These are phyloP conservation scores for Auriscalpium microsporum DNA, from an alignment of 768 basidiomycete species.

Conservation along the genomic window DNA sequence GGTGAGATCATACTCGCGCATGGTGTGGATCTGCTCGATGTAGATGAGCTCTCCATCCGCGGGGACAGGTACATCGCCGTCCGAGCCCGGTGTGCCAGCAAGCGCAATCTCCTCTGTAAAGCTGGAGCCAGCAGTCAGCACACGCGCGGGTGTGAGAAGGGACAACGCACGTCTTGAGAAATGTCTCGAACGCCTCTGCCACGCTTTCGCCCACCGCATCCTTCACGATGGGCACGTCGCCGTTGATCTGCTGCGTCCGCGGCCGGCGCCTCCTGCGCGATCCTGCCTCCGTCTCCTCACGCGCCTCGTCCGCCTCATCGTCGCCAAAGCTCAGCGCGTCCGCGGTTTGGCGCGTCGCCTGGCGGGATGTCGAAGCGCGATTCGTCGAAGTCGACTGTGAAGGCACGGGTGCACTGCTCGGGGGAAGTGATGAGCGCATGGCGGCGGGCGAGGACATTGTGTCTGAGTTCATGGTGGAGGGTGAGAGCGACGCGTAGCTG, in stretches of 20 bases:
- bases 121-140: conserved; percentile 32
- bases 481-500: conserved; percentile 9
- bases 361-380: conserved; percentile 20
- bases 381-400: conserved; percentile 31
- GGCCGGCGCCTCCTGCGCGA: conserved; percentile 38
- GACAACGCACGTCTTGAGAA: conserved; percentile 68
- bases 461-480: conserved; percentile 43
- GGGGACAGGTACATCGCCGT: conserved; percentile 49
- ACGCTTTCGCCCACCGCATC: conserved; percentile 96
- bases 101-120: conserved; percentile 78
- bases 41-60: conserved; percentile 67
- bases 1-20: conserved; percentile 90
- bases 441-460: conserved; percentile 48
- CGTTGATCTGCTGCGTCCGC: conserved; percentile 34
- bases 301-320: conserved; percentile 32
- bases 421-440: conserved; percentile 43
- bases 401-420: conserved; percentile 38
- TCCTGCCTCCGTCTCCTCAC: conserved; percentile 25
- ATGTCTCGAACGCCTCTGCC: conserved; percentile 83
- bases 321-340: conserved; percentile 32
- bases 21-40: conserved; percentile 87
- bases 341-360: conserved; percentile 19
- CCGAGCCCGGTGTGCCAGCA: conserved; percentile 71
- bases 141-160: background rate
- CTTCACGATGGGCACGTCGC: conserved; percentile 78